These are phyloP conservation scores for Acacia confusa DNA, from an alignment of 306 rosid species.

Conservation along the genomic window DNA sequence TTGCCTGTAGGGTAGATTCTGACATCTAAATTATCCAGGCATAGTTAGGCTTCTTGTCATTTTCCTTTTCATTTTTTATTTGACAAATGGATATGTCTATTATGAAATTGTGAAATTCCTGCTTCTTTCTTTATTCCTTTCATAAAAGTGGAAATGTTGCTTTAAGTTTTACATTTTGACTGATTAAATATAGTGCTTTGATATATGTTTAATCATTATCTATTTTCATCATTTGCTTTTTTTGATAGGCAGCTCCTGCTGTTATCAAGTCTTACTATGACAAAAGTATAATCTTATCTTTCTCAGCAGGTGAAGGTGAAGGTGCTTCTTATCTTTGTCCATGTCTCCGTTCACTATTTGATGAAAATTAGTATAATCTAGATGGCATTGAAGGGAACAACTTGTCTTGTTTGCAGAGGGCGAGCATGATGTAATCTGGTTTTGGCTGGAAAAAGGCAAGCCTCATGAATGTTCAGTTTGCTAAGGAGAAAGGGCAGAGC, in stretches of 20 bases:
- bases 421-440: constrained; percentile 98
- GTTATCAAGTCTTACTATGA: constrained; percentile 69
- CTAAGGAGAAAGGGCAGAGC: too few species aligned
- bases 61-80: not conserved
- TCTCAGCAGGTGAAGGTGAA: constrained; percentile 93
- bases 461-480: constrained; percentile 93
- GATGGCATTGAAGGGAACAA: constrained; percentile 6
- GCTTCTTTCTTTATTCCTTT: not conserved
- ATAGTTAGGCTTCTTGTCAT: not conserved
- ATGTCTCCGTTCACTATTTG: constrained; percentile 17
- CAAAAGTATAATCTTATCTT: constrained; percentile 90
- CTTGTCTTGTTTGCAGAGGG: constrained; percentile 61
- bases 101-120: not conserved
- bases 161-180: constrained; percentile 7
- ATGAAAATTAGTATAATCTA: not conserved
- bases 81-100: not conserved
- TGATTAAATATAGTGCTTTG: not conserved
- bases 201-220: constrained; percentile 1
- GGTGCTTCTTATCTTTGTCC: constrained; percentile 32
- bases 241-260: constrained; percentile 80
- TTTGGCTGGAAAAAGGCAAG: constrained; percentile 90
- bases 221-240: constrained; percentile 22
- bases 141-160: not conserved
- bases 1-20: not conserved
- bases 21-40: not conserved